Base-by-base conservation (phyloP, 2,329 filamentous ascomycete species). In the Cladosporium sp. region DNA sequence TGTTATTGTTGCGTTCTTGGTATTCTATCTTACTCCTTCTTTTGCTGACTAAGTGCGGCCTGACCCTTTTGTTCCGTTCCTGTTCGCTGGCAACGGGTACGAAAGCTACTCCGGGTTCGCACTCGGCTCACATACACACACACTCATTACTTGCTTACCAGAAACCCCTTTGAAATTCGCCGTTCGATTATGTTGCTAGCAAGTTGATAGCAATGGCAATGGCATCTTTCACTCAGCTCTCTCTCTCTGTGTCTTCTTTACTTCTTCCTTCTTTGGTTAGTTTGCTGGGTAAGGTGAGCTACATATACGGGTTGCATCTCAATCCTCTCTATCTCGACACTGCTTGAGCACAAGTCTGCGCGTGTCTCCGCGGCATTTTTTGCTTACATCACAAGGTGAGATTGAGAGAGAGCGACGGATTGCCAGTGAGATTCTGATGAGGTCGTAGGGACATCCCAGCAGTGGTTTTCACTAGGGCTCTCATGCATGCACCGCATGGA, bases 1-100 rank as follows among this genome's bases (percentile, higher is more conserved):
- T 53, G 49, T 28, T 53, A 21, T 32, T 54, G 51, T 21, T 54
- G 51, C 51, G 51, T 54, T 54, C 51, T 54, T 32, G 26, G 32
- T 32, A 8, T 30, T 32, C 2, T n/a, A n/a, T 30, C 7, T 13
- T 26, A n/a, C 51, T 5, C 13, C 51, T 54, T 54, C 51, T 32
- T 21, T 32, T 54, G 16, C 51, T 54, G 51, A 6, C 26, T 18
- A 14, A 13, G 25, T 30, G 7, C 13, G 18, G 14, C 51, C 10
- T 32, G 49, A 18, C 14, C 11, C 10, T 30, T 54, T 6, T n/a
- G 16, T 54, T 5, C 23, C 16, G 10, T 53, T 10, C 3, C 49
- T 53, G 11, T 5, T 5, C 10, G 13, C 11, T 16, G 26, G 26
- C 2, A 51, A 51, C 4, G 23, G n/a, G 8, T 10, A 49, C 21